A percentile compares a stretch with the other conserved stretches of the same genome.
Evolutionary conservation across 768 basidiomycete genomes (phyloP).

Genomic region (Favolaschia claudopus): DNA sequence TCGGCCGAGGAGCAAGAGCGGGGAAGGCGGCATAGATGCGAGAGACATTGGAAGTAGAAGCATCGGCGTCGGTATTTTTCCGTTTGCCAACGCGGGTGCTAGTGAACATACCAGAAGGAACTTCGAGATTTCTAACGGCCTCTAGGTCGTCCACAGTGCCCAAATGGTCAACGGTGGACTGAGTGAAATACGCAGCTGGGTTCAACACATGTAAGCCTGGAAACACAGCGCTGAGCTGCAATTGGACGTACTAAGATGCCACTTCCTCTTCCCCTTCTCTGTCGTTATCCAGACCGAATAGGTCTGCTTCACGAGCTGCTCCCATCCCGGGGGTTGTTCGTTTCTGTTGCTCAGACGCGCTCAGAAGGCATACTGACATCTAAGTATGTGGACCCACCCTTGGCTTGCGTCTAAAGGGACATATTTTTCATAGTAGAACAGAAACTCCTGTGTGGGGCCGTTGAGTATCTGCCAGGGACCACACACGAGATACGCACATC

Average conservation of each 20-base stretch:
- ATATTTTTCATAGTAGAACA: constrained; percentile 86
- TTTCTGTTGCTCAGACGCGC: constrained; percentile 47
- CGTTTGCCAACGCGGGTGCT: constrained; percentile 68
- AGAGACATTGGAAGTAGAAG: constrained; percentile 28
- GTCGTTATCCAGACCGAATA: constrained; percentile 82
- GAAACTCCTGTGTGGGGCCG: constrained; percentile 66
- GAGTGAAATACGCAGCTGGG: constrained; percentile 85
- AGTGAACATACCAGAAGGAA: constrained; percentile 73
- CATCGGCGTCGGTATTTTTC: constrained; percentile 52
- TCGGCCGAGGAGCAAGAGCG: constrained; percentile 14
- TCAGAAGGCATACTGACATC: constrained; percentile 24
- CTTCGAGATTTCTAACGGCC: constrained; percentile 62
- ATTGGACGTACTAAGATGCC: constrained; percentile 76
- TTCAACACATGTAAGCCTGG: neutral
- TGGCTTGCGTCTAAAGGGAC: constrained; percentile 53
- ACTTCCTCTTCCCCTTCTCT: constrained; percentile 72
- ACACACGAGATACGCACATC: constrained; percentile 58
- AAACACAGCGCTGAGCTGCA: constrained; percentile 13
- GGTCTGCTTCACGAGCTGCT: constrained; percentile 82
- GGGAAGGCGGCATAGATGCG: constrained; percentile 32
- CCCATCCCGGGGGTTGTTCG: constrained; percentile 68
- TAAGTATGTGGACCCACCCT: constrained; percentile 41
- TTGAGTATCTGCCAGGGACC: constrained; percentile 8
- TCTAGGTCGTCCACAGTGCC: constrained; percentile 75
- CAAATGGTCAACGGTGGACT: constrained; percentile 74